Evolutionary conservation across 2,329 filamentous ascomycete species (phyloP), one percentile per base, ranked within the genome.

Genomic region (Fusarium scirpi): DNA sequence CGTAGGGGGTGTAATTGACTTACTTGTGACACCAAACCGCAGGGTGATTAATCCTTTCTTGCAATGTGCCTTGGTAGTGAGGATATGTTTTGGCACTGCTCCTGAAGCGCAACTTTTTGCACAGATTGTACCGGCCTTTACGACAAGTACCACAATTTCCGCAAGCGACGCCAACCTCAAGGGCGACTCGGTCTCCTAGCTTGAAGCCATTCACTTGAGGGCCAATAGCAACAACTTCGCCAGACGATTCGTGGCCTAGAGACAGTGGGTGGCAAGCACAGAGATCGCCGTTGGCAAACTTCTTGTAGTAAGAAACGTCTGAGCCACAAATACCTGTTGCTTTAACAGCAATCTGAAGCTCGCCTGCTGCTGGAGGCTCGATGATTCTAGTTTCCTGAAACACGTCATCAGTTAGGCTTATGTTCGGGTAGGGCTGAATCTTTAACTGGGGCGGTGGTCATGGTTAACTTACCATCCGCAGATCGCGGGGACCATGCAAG

Each of bases 221-320:
- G 0, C 87, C 87, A 58, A 90, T 81, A 53, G 83, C 84, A 34
- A 87, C 85, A 47, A 89, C 85, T n/a, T 85, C 83, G 7, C 87
- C 87, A 0, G 86, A 88, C 57, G 86, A 88, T 77, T 90, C 87
- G 72, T 90, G 87, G n/a, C 88, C 88, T 5, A 92, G 84, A 8
- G 88, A 90, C 32, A 92, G 81, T 29, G 90, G 90, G 65, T 86
- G 85, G 69, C 87, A 89, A 48, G 88, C 89, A 72, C 89, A 90
- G 53, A 92, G 85, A 78, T 91, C 89, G 47, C 90, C 90, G 75
- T 92, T 92, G 79, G 89, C 88, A 76, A 91, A 91, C 74, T 91
- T 91, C 78, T 88, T 91, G 82, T 91, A 92, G 79, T 92, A 92
- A 56, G 88, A 89, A 57, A 91, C 86, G 78, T 92, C 90, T 10